Conservation (phyloP, 495 filamentous ascomycete genomes). For the Xylaria cubensis region DNA sequence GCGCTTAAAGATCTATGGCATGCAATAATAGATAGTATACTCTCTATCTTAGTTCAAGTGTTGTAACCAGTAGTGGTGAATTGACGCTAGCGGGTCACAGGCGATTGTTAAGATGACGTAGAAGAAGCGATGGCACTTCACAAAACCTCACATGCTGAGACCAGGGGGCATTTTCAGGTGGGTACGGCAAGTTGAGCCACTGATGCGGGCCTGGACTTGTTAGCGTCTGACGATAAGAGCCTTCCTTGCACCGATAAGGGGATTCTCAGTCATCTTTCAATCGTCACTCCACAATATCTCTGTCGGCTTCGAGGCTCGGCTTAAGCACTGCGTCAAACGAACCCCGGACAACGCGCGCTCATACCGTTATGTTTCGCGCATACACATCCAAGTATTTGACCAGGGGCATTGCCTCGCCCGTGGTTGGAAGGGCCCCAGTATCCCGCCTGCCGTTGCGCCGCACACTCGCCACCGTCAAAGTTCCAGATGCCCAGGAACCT, state of each 20-base stretch:
- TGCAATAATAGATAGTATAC: too few species aligned
- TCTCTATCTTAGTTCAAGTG: neutral
- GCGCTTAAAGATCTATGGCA: neutral
- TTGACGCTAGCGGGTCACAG: too few species aligned
- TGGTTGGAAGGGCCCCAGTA: conserved; percentile 25
- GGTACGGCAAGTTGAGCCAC: too few species aligned
- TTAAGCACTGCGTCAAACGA: conserved; percentile 3
- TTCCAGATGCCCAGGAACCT: conserved; percentile 70
- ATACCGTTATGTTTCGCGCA: conserved; percentile 38
- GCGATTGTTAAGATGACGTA: too few species aligned
- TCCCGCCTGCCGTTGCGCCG: conserved; percentile 32
- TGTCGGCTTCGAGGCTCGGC: neutral
- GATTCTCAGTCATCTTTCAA: conserved; percentile 2
- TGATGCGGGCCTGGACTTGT: neutral
- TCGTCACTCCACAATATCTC: conserved; percentile 21
- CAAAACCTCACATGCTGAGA: too few species aligned
- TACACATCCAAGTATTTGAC: conserved; percentile 32
- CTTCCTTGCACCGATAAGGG: conserved; percentile 10
- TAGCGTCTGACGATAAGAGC: conserved; percentile 15
- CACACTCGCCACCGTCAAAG: conserved; percentile 35
- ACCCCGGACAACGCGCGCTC: neutral
- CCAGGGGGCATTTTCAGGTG: too few species aligned
- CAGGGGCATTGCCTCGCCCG: conserved; percentile 37
- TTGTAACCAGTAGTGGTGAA: neutral
- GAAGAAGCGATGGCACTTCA: too few species aligned